Conservation (phyloP, 176 grass and related monocot genomes). For the Paspalum vaginatum region DNA sequence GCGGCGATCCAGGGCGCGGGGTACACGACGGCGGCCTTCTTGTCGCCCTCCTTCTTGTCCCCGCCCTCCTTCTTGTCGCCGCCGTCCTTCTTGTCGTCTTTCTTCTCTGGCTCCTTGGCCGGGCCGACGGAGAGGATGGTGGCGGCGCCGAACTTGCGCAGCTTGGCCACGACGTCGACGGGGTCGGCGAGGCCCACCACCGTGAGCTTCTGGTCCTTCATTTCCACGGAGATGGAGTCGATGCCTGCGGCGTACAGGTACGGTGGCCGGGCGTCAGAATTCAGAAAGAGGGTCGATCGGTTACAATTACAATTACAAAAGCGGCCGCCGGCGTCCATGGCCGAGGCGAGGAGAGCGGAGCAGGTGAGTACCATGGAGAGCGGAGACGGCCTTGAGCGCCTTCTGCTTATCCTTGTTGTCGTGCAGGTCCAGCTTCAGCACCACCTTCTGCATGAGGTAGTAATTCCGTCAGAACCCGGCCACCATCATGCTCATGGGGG, state of each 20-base stretch:
- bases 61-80: background rate
- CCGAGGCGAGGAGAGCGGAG: background rate
- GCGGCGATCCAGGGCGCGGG: constrained; percentile 2
- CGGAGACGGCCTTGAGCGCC: constrained; percentile 70
- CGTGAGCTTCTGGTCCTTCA: constrained; percentile 72
- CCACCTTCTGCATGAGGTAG: constrained; percentile 51
- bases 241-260: constrained; percentile 65
- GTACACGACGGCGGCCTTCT: constrained; percentile 26
- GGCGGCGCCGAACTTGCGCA: constrained; percentile 47
- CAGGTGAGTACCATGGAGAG: constrained; percentile 42
- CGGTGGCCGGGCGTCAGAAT: constrained; percentile 5
- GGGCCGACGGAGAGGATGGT: constrained; percentile 58
- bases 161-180: constrained; percentile 47
- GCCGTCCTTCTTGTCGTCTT: constrained; percentile 40
- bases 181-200: constrained; percentile 69
- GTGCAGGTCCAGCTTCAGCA: constrained; percentile 84
- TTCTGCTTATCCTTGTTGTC: constrained; percentile 76
- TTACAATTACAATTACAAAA: too few species aligned
- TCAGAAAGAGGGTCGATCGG: too few species aligned
- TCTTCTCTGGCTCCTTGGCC: constrained; percentile 46
- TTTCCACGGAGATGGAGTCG: constrained; percentile 65
- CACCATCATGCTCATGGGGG: too few species aligned
- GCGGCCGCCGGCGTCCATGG: too few species aligned
- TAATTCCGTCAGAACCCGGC: background rate
- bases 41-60: background rate